Evolutionary conservation across 306 rosid species (phyloP), one percentile per base, ranked within the genome.

Genomic region (Pterocarpus santalinus): DNA sequence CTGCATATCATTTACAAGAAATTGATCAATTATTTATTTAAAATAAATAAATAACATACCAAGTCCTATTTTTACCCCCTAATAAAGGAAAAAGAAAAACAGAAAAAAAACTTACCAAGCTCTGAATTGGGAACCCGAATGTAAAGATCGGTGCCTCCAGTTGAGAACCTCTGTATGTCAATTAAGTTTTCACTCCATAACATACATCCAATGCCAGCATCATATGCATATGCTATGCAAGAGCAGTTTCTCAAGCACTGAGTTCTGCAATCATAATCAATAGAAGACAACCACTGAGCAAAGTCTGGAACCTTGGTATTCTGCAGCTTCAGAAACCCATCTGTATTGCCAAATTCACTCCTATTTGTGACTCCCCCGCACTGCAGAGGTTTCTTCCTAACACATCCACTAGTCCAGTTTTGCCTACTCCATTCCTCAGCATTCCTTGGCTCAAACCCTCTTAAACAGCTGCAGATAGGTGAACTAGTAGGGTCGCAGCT

Each of bases 381-480:
- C 11, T 80, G 58, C 1, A 72, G 66, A 7, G 73, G n/a, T 13
- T 28, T 22, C 7, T 9, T 80, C 72, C 83, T 76, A 39, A 80
- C 73, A 56, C 90, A 90, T 4, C 91, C 87, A 51, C 36, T 66
- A 3, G 67, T 82, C 85, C 86, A 88, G 4, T 72, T 73, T 2
- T 78, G 62, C 0, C 1, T 49, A 2, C 65, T 58, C 89, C 91
- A 88, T 0, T 72, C 85, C 28, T 75, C 60, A 22, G 0, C 30
- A 56, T 47, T 82, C 17, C 49, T 81, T 7, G 85, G 87, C 5
- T 11, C 32, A 69, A 69, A 90, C 56, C 91, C 91, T n/a, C 36
- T 64, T 53, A 86, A 75, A 39, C 91, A 90, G 11, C 55, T 72
- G 35, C 94, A 90, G 33, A 70, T 5, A 1, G 90, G 83, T 7